Evolutionary conservation across 2,329 filamentous ascomycete species (phyloP), one percentile per base, ranked within the genome.

Genomic region (Plectosphaerella sp.): DNA sequence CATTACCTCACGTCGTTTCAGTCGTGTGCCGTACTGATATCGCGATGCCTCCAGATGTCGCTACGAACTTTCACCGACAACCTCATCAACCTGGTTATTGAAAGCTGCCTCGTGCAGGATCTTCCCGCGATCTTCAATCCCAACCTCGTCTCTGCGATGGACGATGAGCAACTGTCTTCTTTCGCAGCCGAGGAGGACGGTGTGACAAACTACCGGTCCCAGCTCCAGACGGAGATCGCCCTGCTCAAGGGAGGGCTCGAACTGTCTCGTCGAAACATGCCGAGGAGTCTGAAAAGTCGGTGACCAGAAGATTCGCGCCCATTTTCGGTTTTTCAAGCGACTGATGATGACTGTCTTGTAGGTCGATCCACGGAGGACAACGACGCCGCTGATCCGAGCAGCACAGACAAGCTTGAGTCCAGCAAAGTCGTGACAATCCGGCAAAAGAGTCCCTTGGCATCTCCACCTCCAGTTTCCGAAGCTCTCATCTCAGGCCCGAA

Each of bases 51-150:
- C n/a, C 7, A 75, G 72, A 70, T 73, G 59, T 70, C 72, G 2
- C 63, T 72, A 3, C 58, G 70, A 12, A 73, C 70, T 0, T 77
- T 80, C 47, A 65, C 73, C 3, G 72, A 80, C 4, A 77, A 77
- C 18, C 63, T 80, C 10, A 66, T 72, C 16, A 76, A 69, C n/a
- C 63, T 79, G 1, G 76, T 69, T 0, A 64, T 77, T 1, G 77
- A 80, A 56, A 73, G 72, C 33, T 78, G 74, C 45, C 68, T 81
- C 1, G 60, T 80, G 0, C 59, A 52, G 1, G 66, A 72, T 2
- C 52, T 80, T 0, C 66, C 69, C 1, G 50, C 54, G 0, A 73
- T 80, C 3, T 63, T 80, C 33, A 74, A 69, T 0, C 64, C 71
- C 1, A 62, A 61, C 1, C 60, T 58, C 1, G 67, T 78, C 1